Conservation (phyloP, 129 eudicot species). For the Dittrichia graveolens region DNA sequence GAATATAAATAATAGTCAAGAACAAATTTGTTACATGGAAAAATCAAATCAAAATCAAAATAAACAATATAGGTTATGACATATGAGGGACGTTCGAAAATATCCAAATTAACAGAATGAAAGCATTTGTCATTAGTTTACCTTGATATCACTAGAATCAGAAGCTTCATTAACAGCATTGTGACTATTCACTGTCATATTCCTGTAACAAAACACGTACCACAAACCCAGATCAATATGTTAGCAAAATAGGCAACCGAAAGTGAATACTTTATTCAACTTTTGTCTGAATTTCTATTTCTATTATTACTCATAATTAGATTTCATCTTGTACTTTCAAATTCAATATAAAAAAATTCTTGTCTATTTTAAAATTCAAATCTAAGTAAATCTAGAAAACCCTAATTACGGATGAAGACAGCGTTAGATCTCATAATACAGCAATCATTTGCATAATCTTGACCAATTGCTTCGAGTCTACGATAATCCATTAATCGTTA, state of each 20-base stretch:
- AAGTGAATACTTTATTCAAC: constrained; percentile 14
- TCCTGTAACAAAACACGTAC: constrained; percentile 35
- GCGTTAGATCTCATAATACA: background rate
- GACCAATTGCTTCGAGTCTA: too few relatives aligned
- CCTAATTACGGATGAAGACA: background rate
- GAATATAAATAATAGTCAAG: background rate
- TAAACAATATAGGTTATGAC: background rate
- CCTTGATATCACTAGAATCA: constrained; percentile 41
- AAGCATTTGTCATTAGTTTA: constrained; percentile 20
- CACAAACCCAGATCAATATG: constrained; percentile 16
- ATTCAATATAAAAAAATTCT: background rate
- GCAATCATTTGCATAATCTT: too few relatives aligned
- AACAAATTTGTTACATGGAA: background rate
- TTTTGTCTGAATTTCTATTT: background rate
- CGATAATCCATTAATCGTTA: too few relatives aligned
- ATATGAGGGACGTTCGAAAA: background rate
- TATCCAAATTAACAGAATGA: constrained; percentile 7
- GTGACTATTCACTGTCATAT: constrained; percentile 44
- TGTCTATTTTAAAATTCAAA: background rate
- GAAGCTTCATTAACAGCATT: constrained; percentile 43
- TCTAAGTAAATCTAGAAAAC: background rate
- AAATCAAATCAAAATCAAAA: background rate
- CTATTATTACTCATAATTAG: constrained; percentile 14
- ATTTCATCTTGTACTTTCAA: constrained; percentile 4
- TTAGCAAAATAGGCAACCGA: background rate